phyloP scores from a whole-genome alignment of 2,329 filamentous ascomycete species.

The Colletotrichum sp. region DNA sequence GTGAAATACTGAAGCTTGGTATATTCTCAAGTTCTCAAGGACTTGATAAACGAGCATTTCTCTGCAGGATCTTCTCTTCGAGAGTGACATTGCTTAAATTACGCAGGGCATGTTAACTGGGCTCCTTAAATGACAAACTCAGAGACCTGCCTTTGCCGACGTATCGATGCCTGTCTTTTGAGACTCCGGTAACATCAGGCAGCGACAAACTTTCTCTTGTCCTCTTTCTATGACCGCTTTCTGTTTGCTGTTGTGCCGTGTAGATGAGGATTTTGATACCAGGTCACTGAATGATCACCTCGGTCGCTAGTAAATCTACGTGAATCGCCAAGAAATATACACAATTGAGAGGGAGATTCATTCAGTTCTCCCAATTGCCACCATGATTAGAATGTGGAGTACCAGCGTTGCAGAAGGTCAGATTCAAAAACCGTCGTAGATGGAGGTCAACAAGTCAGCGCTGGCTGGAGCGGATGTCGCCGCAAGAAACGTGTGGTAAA shows the following conservation, averaged over 20 bases:
- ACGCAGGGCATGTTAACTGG: not conserved
- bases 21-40: not conserved
- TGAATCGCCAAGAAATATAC: not conserved
- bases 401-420: not conserved
- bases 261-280: not conserved
- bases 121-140: not conserved
- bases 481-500: not conserved
- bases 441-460: not conserved
- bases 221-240: not conserved
- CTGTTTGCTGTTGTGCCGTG: not conserved
- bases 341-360: not conserved
- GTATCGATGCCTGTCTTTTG: not conserved
- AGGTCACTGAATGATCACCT: not conserved
- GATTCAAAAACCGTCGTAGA: not conserved
- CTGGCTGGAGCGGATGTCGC: not conserved
- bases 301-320: not conserved
- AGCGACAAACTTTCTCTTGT: not conserved
- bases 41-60: not conserved
- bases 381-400: not conserved
- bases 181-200: not conserved
- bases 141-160: not conserved
- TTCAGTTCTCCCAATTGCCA: not conserved
- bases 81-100: not conserved
- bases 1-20: not conserved
- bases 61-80: not conserved